Conservation (phyloP, 169 alveolate species). For the Plasmodium malariae region DNA sequence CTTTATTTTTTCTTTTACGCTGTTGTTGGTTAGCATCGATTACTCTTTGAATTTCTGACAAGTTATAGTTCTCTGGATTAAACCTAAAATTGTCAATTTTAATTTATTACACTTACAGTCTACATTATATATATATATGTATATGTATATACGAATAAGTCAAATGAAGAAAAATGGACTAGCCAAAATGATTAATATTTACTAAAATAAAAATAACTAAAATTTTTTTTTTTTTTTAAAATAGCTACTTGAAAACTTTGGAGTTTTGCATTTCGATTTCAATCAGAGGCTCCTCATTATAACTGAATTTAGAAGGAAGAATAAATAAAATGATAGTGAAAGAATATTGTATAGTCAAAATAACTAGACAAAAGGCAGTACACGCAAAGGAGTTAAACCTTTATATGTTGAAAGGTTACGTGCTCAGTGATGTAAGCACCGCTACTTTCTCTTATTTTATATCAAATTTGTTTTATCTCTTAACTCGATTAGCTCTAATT, state of each 20-base stretch:
- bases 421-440: background rate
- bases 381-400: no score
- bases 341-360: background rate
- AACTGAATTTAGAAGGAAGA: slow-evolving; percentile 19
- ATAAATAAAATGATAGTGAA: background rate
- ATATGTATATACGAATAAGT: background rate
- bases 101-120: background rate
- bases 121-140: no score
- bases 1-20: slow-evolving; percentile 16
- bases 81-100: slow-evolving; percentile 29
- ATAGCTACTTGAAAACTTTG: slow-evolving; percentile 54
- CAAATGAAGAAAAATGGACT: background rate
- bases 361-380: background rate
- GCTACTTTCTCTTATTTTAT: background rate
- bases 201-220: background rate
- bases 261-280: slow-evolving; percentile 75
- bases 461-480: background rate
- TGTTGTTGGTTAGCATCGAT: slow-evolving; percentile 57
- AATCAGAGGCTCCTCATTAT: slow-evolving; percentile 71
- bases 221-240: no score
- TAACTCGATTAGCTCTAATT: slow-evolving; percentile 66
- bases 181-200: background rate
- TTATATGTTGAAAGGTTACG: background rate
- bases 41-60: slow-evolving; percentile 70
- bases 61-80: slow-evolving; percentile 65